Evolutionary conservation across 202 grass and related monocot species (phyloP), one percentile per base, ranked within the genome.

Genomic region (Schoenoplectus tabernaemontani): DNA sequence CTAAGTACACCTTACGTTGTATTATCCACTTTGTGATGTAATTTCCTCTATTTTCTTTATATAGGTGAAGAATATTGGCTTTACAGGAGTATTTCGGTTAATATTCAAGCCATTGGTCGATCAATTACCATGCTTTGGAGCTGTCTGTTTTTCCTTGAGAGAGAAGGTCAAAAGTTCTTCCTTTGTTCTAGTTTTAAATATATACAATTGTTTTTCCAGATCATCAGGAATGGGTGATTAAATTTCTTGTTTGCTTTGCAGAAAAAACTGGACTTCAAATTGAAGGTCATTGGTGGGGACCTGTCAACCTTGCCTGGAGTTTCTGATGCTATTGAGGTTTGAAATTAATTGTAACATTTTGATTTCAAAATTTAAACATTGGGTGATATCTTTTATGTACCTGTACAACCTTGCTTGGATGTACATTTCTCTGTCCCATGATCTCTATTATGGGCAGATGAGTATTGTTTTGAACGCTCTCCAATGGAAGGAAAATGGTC

Each of bases 261-360:
- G 95, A 95, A 95, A 91, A 98, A 98, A 65, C 91, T 98, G 83
- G 95, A 98, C 82, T 98, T 98, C 65, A 95, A 76, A 83, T 82
- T 95, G 77, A 98, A 89, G 82, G 87, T 98, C 58, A 86, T 98
- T 74, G 91, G 91, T 83, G 89, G 95, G 2, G 86, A 98, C 34
- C 82, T 98, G 77, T 95, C 95, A 86, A 79, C 89, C 50, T 76
- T 98, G 81, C 95, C 95, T 77, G 95, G 95, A 65, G 87, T 98
- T 83, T 94, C 95, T 44, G 85, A 92, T 89, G 95, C 95, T 74
- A 91, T 98, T 77, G 91, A 95, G 91, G 95, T 98, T 84, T 65
- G 76, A 0, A 20, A n/a, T n/a, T n/a, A 13, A 50, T 69, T 81
- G 54, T 66, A 23, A 7, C 37, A 64, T 65, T 65, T 64, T n/a